Percentiles rank a stretch among this genome's conserved stretches.
Conservation (phyloP, 2,329 filamentous ascomycete genomes). For the Trichoderma gracile region DNA sequence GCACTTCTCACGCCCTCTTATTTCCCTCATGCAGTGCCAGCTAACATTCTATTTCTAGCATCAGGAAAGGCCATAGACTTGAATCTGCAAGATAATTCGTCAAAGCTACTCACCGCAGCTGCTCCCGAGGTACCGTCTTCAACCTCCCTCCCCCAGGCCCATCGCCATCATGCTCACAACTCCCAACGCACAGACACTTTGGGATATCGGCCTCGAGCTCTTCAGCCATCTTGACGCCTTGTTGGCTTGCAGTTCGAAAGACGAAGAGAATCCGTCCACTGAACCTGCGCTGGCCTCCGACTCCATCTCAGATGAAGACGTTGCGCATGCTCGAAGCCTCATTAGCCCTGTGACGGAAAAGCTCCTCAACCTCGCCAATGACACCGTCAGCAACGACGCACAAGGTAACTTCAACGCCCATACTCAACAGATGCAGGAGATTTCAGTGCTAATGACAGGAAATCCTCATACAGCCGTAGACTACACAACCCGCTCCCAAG, state of each 20-base stretch:
- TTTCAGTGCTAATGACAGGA: not conserved
- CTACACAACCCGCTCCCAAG: slow-evolving; percentile 11
- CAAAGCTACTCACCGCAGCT: not conserved
- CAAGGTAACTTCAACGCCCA: not conserved
- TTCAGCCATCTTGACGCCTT: not conserved
- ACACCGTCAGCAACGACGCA: not conserved
- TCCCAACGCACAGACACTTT: slow-evolving; percentile 4
- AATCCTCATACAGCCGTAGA: not conserved
- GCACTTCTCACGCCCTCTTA: not conserved
- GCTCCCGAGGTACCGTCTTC: not conserved
- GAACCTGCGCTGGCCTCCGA: not conserved
- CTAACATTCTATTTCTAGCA: not conserved
- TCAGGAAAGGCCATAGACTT: not conserved
- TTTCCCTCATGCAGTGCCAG: not conserved
- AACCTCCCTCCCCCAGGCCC: not conserved
- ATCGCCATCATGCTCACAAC: not conserved
- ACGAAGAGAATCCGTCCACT: not conserved
- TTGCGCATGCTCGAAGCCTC: not conserved
- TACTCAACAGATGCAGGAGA: no score
- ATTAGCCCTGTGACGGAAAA: not conserved
- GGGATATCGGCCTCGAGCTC: not conserved
- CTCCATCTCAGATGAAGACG: not conserved
- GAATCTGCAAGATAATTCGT: not conserved
- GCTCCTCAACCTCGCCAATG: not conserved
- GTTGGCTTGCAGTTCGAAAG: not conserved